Evolutionary conservation across 73 alveolate species (phyloP).

Genomic region (Paramecium primaurelia): DNA sequence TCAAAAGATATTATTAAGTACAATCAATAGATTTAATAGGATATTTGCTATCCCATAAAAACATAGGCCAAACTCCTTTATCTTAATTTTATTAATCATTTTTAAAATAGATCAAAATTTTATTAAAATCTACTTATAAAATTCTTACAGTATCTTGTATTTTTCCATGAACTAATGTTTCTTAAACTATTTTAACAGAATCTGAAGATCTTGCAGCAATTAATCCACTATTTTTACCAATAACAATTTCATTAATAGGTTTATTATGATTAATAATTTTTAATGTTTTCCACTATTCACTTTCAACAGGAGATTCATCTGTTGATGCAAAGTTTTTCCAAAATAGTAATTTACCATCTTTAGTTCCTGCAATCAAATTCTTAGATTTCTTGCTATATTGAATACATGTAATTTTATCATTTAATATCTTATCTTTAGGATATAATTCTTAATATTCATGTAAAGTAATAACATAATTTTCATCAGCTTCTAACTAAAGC

Average conservation of each 20-base stretch:
- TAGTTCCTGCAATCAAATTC: slow-evolving; percentile 91
- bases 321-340: slow-evolving; percentile 94
- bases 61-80: slow-evolving; percentile 47
- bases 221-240: slow-evolving; percentile 88
- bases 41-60: slow-evolving; percentile 61
- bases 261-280: slow-evolving; percentile 74
- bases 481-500: slow-evolving; percentile 94
- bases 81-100: slow-evolving; percentile 45
- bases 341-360: slow-evolving; percentile 91
- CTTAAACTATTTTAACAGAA: slow-evolving; percentile 82
- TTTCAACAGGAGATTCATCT: slow-evolving; percentile 84
- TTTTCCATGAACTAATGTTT: slow-evolving; percentile 85
- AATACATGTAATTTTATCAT: slow-evolving; percentile 85
- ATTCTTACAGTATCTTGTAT: slow-evolving; percentile 87
- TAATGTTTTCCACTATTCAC: slow-evolving; percentile 97
- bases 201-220: slow-evolving; percentile 74
- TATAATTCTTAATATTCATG: slow-evolving; percentile 79
- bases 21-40: slow-evolving; percentile 92
- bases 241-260: slow-evolving; percentile 74
- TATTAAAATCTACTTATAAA: slow-evolving; percentile 84
- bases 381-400: slow-evolving; percentile 84
- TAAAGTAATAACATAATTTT: slow-evolving; percentile 89
- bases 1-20: slow-evolving; percentile 72
- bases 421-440: slow-evolving; percentile 77
- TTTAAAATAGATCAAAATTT: slow-evolving; percentile 71